Conservation (phyloP, 768 basidiomycete genomes). For the Candolleomyces efflorescens region DNA sequence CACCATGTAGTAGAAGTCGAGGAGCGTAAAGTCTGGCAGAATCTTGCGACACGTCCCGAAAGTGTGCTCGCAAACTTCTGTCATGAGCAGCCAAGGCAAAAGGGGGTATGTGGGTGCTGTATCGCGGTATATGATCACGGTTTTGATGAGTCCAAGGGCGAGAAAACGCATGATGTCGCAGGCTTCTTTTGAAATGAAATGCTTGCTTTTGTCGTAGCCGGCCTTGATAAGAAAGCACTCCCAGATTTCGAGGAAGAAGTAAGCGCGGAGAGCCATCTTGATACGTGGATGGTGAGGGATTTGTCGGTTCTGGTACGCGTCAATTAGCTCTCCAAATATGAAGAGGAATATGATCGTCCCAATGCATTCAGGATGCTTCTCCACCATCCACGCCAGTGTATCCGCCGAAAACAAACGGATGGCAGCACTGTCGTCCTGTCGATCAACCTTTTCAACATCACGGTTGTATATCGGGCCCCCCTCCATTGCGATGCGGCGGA, state of each 20-base stretch:
- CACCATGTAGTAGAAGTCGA: constrained; percentile 24
- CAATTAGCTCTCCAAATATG: constrained; percentile 32
- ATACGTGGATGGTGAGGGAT: constrained; percentile 22
- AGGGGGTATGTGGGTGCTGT: constrained; percentile 23
- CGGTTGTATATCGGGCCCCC: constrained; percentile 20
- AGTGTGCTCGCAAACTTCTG: constrained; percentile 29
- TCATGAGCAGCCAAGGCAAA: constrained; percentile 33
- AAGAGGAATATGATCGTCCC: constrained; percentile 34
- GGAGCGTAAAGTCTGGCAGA: constrained; percentile 28
- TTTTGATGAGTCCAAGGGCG: constrained; percentile 25
- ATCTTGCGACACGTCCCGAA: constrained; percentile 27
- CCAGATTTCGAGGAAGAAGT: constrained; percentile 29
- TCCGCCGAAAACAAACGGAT: constrained; percentile 32
- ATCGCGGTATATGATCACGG: constrained; percentile 32
- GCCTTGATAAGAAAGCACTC: constrained; percentile 14
- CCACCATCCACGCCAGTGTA: constrained; percentile 19
- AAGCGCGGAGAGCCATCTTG: constrained; percentile 25
- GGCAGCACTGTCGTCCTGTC: constrained; percentile 33
- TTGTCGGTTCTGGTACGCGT: constrained; percentile 32
- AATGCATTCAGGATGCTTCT: constrained; percentile 19
- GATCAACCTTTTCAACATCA: constrained; percentile 28
- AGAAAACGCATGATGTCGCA: constrained; percentile 26
- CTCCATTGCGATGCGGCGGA: constrained; percentile 15
- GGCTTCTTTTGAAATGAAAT: constrained; percentile 31
- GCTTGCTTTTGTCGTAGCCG: constrained; percentile 13